A percentile compares a stretch with the other conserved stretches of the same genome.
These are phyloP conservation scores for Sporisorium reilianum DNA, from an alignment of 1,284 basidiomycete species.

Conservation along the genomic window DNA sequence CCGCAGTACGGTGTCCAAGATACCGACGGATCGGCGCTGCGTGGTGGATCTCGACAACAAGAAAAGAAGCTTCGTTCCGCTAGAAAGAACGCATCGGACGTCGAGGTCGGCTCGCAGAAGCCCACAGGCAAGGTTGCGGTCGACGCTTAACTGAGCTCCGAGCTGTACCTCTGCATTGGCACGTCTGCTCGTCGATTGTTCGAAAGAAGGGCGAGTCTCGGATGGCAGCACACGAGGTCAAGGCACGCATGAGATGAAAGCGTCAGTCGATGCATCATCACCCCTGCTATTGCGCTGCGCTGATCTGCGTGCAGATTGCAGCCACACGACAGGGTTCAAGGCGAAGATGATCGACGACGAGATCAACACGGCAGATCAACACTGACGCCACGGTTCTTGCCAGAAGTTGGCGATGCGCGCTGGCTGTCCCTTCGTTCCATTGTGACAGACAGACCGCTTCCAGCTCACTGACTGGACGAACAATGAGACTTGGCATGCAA, in stretches of 20 bases:
- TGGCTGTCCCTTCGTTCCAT: no score
- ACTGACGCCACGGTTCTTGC: no score
- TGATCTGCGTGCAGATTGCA: no score
- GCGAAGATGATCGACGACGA: not conserved
- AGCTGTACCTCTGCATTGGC: slow-evolving; percentile 1
- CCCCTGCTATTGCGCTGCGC: no score
- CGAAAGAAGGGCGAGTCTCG: not conserved
- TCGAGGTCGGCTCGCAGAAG: not conserved
- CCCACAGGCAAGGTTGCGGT: not conserved
- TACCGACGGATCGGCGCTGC: slow-evolving; percentile 7
- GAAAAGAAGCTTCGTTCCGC: not conserved
- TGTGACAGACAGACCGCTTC: no score
- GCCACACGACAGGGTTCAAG: not conserved
- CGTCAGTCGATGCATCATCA: not conserved
- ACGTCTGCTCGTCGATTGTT: not conserved
- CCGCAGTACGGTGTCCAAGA: not conserved
- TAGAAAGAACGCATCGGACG: not conserved
- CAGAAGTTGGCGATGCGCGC: no score
- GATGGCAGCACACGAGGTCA: not conserved
- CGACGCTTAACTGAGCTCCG: not conserved
- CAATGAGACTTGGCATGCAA: slow-evolving; percentile 10
- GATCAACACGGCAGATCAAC: no score
- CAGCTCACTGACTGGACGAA: no score
- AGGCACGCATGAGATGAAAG: not conserved
- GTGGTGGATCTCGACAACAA: not conserved